Evolutionary conservation across 352 stramenopile genomes (phyloP), one percentile per base, ranked within the genome.

Genomic region (Globisporangium carolinianum): DNA sequence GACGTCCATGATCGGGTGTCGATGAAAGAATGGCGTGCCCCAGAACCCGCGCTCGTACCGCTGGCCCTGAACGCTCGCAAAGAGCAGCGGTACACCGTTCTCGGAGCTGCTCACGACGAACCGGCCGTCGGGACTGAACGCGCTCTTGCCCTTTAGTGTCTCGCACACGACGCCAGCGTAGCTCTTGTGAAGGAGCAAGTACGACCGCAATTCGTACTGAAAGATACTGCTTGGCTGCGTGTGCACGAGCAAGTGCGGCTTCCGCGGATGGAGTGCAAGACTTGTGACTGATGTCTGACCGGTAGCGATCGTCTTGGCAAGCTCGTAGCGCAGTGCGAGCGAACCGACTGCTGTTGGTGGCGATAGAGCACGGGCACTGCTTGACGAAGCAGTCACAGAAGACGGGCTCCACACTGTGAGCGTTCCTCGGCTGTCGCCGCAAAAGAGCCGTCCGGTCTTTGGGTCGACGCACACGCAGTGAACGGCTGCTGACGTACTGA

Each of bases 191-290:
- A 91, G 65, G 36, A 89, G 57, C 50, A 91, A 50, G 55, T 84
- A 93, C 6, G 80, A 89, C 4, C 80, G 79, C 47, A 89, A 52
- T 39, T 93, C 80, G 57, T 86, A 90, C 56, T 91, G 79, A 9
- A 89, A 69, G 38, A 93, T 61, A 7, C 62, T 58, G 41, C 80
- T 84, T 3, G 75, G 76, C 41, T 87, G 80, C 2, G 79, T 76
- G 37, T 87, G 70, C 9, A 84, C 80, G 32, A 92, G 65, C 53
- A 91, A 58, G 39, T 89, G 80, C 18, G 72, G 63, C 52, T 87
- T 87, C 14, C 79, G 68, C 47, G 80, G 80, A 54, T 91, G 80
- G 12, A 89, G 55, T 38, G 75, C 53, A 42, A 92, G 45, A n/a
- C 62, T 73, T 10, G 79, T 81, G 57, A 92, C 71, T 49, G 66